phyloP scores from a whole-genome alignment of 2,329 filamentous ascomycete species.

The Colletotrichum zoysiae region DNA sequence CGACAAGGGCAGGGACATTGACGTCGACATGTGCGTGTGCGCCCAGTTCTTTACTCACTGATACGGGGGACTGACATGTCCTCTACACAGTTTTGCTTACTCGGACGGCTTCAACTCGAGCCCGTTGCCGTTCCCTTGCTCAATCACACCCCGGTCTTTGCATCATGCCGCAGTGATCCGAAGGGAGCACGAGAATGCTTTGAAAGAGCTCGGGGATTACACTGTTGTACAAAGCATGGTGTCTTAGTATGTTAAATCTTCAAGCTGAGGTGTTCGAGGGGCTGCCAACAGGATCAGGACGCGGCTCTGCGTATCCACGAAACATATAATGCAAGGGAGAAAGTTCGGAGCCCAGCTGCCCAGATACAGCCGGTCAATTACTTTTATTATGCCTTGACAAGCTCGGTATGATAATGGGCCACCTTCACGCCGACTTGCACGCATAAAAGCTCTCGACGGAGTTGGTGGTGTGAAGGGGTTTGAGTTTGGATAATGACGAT shows the following conservation, averaged over 20 bases:
- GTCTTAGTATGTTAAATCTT: conserved; percentile 21
- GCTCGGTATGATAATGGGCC: not conserved
- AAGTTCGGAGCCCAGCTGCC: not conserved
- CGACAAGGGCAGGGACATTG: conserved; percentile 44
- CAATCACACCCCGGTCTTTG: conserved; percentile 52
- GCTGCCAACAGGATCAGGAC: too few species aligned
- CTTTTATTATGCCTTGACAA: not conserved
- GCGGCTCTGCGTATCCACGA: not conserved
- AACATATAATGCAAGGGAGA: not conserved
- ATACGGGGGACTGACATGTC: not conserved
- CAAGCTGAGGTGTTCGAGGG: too few species aligned
- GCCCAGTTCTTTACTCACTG: not conserved
- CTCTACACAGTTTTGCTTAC: conserved; percentile 52
- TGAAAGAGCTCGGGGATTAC: conserved; percentile 47
- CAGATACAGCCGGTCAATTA: not conserved
- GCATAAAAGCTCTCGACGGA: not conserved
- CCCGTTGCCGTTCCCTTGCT: conserved; percentile 56
- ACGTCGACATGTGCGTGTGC: conserved; percentile 55
- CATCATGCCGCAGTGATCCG: conserved; percentile 50
- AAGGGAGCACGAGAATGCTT: conserved; percentile 47
- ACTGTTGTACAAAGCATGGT: conserved; percentile 43
- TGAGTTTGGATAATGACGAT: conserved; percentile 24
- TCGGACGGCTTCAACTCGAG: conserved; percentile 59
- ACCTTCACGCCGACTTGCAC: not conserved
- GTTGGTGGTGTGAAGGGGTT: not conserved